Evolutionary conservation across 2,329 filamentous ascomycete genomes (phyloP).

Genomic region (Pyricularia pennisetigena): DNA sequence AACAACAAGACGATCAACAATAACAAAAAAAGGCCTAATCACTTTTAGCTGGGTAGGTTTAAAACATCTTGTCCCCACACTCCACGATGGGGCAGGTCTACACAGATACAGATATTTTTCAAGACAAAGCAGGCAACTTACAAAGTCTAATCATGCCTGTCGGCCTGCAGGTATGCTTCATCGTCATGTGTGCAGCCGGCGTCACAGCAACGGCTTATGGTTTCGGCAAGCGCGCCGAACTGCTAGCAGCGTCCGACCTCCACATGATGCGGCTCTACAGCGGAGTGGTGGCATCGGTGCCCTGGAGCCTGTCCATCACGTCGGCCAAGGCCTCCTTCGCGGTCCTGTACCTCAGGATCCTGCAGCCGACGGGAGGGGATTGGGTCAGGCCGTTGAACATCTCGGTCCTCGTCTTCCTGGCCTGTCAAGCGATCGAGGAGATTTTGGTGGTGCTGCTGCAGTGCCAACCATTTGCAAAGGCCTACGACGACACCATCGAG

Average conservation of each 20-base stretch:
- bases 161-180: neutral
- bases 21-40: neutral
- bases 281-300: constrained; percentile 1
- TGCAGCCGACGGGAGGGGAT: neutral
- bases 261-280: neutral
- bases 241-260: neutral
- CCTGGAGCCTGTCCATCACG: constrained; percentile 6
- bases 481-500: neutral
- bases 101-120: neutral
- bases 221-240: neutral
- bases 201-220: neutral
- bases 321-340: constrained; percentile 9
- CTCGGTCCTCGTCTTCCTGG: constrained; percentile 5
- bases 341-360: constrained; percentile 8
- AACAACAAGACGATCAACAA: neutral
- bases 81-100: neutral
- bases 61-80: no score
- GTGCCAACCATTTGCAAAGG: constrained; percentile 7
- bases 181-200: neutral
- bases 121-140: neutral
- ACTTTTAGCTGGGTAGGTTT: constrained; percentile 1
- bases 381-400: constrained; percentile 7
- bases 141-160: neutral
- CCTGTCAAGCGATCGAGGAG: constrained; percentile 8
- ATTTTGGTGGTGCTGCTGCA: constrained; percentile 6